Percentiles rank a stretch among this genome's conserved stretches.
These are phyloP conservation scores for Gynandropsis gynandra DNA, from an alignment of 345 rosid genomes.

Conservation along the genomic window DNA sequence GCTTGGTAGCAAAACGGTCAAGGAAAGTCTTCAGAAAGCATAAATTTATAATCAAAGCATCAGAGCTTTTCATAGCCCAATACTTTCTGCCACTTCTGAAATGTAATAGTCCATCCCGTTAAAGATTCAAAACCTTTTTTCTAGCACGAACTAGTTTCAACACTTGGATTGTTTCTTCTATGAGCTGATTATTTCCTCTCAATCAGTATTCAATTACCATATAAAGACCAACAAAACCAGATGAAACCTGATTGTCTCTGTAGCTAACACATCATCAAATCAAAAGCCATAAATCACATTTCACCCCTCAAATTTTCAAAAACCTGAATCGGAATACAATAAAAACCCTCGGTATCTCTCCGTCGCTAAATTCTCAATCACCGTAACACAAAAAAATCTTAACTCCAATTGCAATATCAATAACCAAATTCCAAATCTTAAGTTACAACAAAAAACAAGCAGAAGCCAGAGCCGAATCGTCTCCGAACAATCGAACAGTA, in stretches of 20 bases:
- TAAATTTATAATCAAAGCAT: not conserved
- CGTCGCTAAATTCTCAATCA: not conserved
- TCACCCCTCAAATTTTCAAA: not conserved
- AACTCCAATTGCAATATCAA: slow-evolving; percentile 4
- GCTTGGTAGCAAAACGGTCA: no score
- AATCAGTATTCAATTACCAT: not conserved
- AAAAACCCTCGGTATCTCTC: not conserved
- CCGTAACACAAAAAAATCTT: slow-evolving; percentile 6
- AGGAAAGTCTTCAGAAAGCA: no score
- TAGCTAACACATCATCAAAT: not conserved
- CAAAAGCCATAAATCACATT: not conserved
- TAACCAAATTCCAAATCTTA: not conserved
- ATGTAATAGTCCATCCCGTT: not conserved
- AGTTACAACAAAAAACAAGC: not conserved
- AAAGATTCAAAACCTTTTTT: not conserved
- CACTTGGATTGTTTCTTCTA: no score
- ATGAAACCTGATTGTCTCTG: not conserved
- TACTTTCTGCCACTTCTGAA: slow-evolving; percentile 3
- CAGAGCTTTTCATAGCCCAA: not conserved
- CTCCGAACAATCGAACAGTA: slow-evolving; percentile 6
- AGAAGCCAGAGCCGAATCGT: not conserved
- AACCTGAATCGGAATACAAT: not conserved
- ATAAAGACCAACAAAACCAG: not conserved
- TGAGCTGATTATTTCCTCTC: no score
- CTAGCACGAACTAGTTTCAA: not conserved